These are phyloP conservation scores for Trichoderma sp. DNA, from an alignment of 2,329 filamentous ascomycete species.

Conservation along the genomic window DNA sequence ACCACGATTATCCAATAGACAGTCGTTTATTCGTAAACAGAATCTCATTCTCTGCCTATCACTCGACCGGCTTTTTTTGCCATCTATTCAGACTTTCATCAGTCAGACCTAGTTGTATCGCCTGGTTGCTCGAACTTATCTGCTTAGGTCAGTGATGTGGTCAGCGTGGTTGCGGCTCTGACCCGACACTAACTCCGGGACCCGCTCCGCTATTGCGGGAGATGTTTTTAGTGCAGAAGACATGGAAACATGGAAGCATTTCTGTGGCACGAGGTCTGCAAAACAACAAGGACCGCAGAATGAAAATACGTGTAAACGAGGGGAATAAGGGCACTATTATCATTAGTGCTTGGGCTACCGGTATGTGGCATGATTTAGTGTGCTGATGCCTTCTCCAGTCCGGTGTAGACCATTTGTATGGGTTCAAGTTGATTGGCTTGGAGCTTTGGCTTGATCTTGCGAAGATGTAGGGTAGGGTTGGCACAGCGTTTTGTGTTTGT, in stretches of 20 bases:
- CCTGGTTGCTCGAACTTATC: not conserved
- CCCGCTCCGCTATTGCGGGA: not conserved
- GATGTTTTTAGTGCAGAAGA: not conserved
- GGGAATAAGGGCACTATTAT: too few species aligned
- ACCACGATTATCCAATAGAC: not conserved
- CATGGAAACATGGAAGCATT: not conserved
- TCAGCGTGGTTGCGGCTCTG: not conserved
- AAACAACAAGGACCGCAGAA: too few species aligned
- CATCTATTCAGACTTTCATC: not conserved
- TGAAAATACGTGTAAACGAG: too few species aligned
- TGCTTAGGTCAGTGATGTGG: conserved; percentile 6
- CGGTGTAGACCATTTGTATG: not conserved
- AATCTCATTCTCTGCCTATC: not conserved
- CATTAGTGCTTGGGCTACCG: too few species aligned
- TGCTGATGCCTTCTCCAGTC: too few species aligned
- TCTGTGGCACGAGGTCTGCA: not conserved
- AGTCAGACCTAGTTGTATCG: not conserved
- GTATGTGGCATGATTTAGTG: too few species aligned
- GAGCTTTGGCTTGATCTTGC: not conserved
- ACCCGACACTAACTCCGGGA: not conserved
- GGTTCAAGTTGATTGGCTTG: not conserved
- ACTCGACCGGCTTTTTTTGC: not conserved
- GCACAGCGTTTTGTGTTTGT: not conserved
- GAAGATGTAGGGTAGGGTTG: not conserved
- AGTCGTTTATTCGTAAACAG: not conserved